phyloP scores from a whole-genome alignment of 2,329 filamentous ascomycete genomes.

The Aspergillus luchuensis region DNA sequence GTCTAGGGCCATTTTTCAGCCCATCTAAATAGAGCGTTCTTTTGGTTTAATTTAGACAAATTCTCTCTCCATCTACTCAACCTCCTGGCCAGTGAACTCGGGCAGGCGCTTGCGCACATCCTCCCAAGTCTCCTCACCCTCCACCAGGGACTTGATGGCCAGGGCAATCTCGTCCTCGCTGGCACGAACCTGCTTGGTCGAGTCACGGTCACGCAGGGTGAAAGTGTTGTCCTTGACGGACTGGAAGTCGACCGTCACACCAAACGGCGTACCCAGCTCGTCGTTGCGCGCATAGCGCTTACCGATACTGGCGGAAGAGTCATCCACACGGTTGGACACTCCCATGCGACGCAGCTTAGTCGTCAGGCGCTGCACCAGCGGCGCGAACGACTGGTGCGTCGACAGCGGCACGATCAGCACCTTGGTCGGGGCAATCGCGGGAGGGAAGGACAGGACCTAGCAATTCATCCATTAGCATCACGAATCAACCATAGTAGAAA shows the following conservation, averaged over 20 bases:
- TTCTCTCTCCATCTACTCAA: constrained; percentile 43
- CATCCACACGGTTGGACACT: constrained; percentile 83
- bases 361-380: constrained; percentile 72
- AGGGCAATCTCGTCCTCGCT: constrained; percentile 76
- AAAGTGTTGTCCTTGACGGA: constrained; percentile 83
- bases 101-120: constrained; percentile 78
- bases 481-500: background rate
- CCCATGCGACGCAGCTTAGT: constrained; percentile 73
- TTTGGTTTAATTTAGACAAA: background rate
- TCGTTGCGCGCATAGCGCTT: constrained; percentile 95
- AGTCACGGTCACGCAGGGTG: constrained; percentile 87
- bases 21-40: background rate
- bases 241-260: constrained; percentile 95
- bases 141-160: constrained; percentile 66
- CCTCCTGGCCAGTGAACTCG: constrained; percentile 75
- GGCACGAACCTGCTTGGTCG: constrained; percentile 85
- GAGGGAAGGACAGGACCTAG: constrained; percentile 72
- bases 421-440: constrained; percentile 86
- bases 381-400: constrained; percentile 75
- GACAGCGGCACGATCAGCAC: constrained; percentile 90
- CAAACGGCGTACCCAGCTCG: constrained; percentile 90
- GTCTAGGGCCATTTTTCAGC: background rate
- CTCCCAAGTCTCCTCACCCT: constrained; percentile 65
- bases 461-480: constrained; percentile 16
- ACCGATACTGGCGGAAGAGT: constrained; percentile 87